Percentiles rank a stretch among this genome's conserved stretches.
These are phyloP conservation scores for Brassica incana DNA, from an alignment of 345 rosid genomes.

Conservation along the genomic window DNA sequence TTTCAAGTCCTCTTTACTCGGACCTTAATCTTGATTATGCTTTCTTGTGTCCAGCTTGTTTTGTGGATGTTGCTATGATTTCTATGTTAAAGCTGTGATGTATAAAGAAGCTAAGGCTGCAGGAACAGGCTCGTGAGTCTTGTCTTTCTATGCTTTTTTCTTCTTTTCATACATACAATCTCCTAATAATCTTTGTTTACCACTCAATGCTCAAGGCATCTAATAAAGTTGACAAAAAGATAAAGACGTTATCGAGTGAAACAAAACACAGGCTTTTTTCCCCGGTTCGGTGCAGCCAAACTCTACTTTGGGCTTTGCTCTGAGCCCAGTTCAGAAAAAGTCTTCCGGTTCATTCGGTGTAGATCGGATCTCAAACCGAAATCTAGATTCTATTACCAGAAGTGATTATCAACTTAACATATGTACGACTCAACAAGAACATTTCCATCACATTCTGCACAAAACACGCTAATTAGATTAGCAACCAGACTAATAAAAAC, in stretches of 20 bases:
- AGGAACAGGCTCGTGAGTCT: conserved; percentile 41
- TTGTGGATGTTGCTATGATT: conserved; percentile 73
- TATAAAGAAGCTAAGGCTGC: conserved; percentile 67
- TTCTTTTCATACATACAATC: background rate
- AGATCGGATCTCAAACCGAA: background rate
- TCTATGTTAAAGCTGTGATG: conserved; percentile 65
- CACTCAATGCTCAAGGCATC: conserved; percentile 28
- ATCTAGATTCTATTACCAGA: background rate
- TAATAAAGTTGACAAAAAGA: conserved; percentile 35
- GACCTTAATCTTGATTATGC: background rate
- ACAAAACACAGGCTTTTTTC: conserved; percentile 18
- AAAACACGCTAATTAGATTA: conserved; percentile 2
- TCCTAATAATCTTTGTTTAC: conserved; percentile 23
- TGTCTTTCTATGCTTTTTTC: conserved; percentile 20
- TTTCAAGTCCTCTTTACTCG: background rate
- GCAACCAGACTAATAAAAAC: conserved; percentile 7
- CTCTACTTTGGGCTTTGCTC: background rate
- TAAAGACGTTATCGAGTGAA: conserved; percentile 19
- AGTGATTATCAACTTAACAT: background rate
- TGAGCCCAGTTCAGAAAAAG: background rate
- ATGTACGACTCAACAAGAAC: conserved; percentile 8
- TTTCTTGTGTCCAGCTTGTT: background rate
- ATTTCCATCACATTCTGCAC: conserved; percentile 2
- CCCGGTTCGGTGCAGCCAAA: background rate
- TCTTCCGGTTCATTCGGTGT: background rate